A percentile compares a stretch with the other conserved stretches of the same genome.
Evolutionary conservation across 2,329 filamentous ascomycete genomes (phyloP).

Genomic region (Paraphoma chrysanthemicola): DNA sequence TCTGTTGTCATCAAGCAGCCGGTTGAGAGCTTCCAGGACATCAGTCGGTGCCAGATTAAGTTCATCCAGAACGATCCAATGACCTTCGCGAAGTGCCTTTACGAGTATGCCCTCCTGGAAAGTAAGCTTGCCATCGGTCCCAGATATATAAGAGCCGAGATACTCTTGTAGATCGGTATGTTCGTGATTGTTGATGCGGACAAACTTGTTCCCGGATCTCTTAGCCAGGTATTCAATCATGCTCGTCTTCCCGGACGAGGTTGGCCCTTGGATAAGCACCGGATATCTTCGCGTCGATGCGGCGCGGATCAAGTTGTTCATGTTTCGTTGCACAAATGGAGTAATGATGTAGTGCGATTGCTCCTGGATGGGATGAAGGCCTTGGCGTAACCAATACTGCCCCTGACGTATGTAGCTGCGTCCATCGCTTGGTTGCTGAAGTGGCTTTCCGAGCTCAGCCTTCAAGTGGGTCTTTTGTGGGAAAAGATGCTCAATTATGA

Average conservation of each 20-base stretch:
- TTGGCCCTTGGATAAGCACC: conserved; percentile 94
- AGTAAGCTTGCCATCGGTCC: conserved; percentile 78
- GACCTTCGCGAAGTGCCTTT: conserved; percentile 87
- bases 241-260: conserved; percentile 96
- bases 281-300: conserved; percentile 92
- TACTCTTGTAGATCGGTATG: conserved; percentile 99
- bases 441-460: conserved; percentile 77
- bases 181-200: conserved; percentile 99
- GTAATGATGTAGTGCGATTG: conserved; percentile 95
- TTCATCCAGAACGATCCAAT: conserved; percentile 98
- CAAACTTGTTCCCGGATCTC: conserved; percentile 93
- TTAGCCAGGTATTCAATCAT: conserved; percentile 99
- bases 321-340: conserved; percentile 90
- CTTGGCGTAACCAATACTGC: conserved; percentile 90
- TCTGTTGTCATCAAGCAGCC: conserved; percentile 92
- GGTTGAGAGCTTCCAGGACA: conserved; percentile 93
- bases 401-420: conserved; percentile 82
- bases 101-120: conserved; percentile 96
- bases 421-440: conserved; percentile 78
- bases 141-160: conserved; percentile 90
- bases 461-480: conserved; percentile 72
- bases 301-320: conserved; percentile 92
- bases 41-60: conserved; percentile 96
- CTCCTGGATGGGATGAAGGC: conserved; percentile 69
- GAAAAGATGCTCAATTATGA: conserved; percentile 83